Conservation (phyloP, 108 stramenopile genomes). For the Cylindrotheca fusiformis region DNA sequence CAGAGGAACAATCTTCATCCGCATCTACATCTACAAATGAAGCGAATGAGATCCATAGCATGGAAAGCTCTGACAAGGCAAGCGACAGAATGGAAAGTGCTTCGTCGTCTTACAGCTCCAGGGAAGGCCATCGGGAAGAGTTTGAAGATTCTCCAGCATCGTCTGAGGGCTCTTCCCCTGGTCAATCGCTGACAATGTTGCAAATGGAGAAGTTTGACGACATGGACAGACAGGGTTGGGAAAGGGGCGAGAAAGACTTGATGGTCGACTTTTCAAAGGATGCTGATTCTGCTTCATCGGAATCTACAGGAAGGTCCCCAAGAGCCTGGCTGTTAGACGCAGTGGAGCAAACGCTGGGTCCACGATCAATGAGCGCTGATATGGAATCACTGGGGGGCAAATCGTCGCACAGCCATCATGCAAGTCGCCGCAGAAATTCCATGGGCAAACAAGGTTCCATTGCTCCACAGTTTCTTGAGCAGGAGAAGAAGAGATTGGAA, state of each 20-base stretch:
- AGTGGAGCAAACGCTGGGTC: slow-evolving; percentile 77
- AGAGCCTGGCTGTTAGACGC: slow-evolving; percentile 69
- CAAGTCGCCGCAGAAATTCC: not conserved
- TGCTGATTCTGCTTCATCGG: slow-evolving; percentile 16
- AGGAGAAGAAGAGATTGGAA: slow-evolving; percentile 32
- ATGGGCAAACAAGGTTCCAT: slow-evolving; percentile 5
- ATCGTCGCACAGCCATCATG: slow-evolving; percentile 26
- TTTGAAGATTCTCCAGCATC: not conserved
- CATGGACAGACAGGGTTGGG: not conserved
- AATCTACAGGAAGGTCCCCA: slow-evolving; percentile 34
- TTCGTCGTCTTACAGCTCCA: not conserved
- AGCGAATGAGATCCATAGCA: not conserved
- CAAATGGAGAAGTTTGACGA: not conserved
- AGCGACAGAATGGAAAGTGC: not conserved
- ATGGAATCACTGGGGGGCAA: slow-evolving; percentile 75
- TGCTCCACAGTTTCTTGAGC: slow-evolving; percentile 13
- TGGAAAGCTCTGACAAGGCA: not conserved
- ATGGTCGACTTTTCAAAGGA: slow-evolving; percentile 9
- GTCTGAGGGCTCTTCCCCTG: not conserved
- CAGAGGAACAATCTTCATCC: not conserved
- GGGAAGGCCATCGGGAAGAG: not conserved
- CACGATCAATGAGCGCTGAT: slow-evolving; percentile 67
- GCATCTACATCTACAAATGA: not conserved
- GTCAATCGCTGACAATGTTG: not conserved
- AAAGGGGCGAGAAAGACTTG: not conserved